phyloP scores from a whole-genome alignment of 768 basidiomycete genomes.

The Termitomyces sp. region DNA sequence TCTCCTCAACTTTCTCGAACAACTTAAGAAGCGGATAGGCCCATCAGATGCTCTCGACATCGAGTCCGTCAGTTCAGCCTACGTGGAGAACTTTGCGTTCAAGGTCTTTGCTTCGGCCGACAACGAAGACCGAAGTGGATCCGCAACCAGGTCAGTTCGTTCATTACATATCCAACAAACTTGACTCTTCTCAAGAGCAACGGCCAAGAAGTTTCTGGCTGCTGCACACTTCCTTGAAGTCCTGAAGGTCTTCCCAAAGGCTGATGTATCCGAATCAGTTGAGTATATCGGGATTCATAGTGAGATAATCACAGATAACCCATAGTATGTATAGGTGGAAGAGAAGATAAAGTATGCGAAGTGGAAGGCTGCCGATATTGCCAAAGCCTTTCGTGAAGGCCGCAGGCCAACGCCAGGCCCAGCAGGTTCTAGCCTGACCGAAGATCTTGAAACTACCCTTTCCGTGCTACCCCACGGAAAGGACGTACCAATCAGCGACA shows the following conservation, averaged over 20 bases:
- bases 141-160: conserved; percentile 60
- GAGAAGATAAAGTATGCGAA: conserved; percentile 92
- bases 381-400: conserved; percentile 93
- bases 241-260: conserved; percentile 66
- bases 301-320: neutral
- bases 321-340: conserved; percentile 45
- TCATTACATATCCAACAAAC: neutral
- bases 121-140: conserved; percentile 80
- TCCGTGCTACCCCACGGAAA: conserved; percentile 1
- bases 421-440: conserved; percentile 37
- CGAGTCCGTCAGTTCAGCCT: conserved; percentile 79
- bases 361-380: conserved; percentile 96
- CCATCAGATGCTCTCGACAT: conserved; percentile 75
- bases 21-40: conserved; percentile 70
- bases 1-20: conserved; percentile 74
- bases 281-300: conserved; percentile 29
- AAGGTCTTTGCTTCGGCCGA: conserved; percentile 87
- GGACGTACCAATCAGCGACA: conserved; percentile 6
- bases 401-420: conserved; percentile 78
- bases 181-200: conserved; percentile 45
- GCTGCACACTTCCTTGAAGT: conserved; percentile 94
- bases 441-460: conserved; percentile 15
- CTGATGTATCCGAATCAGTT: conserved; percentile 44
- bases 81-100: conserved; percentile 92
- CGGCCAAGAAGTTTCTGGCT: conserved; percentile 92